Evolutionary conservation across 2,329 filamentous ascomycete genomes (phyloP), one percentile per base, ranked within the genome.

Genomic region (Gliomastix tumulicola): DNA sequence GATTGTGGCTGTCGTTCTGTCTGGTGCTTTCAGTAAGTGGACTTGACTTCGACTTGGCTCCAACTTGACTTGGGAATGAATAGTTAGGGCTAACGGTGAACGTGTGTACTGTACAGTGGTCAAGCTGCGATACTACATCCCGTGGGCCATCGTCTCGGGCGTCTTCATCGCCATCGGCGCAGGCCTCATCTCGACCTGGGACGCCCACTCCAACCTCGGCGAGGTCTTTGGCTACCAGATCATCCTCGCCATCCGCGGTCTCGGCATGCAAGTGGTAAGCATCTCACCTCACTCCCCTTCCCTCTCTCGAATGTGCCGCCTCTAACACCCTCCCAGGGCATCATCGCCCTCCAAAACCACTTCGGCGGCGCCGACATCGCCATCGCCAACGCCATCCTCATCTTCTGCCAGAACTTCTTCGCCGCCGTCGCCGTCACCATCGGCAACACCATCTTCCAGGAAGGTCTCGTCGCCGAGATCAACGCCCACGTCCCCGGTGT

Each of bases 141-240:
- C 44, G 1, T 39, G 39, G 30, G 36, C 30, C 2, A 61, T 63
- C 35, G 44, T 53, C 7, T 63, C 65, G 1, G 45, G 51, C 5
- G 56, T 54, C 1, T 44, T 69, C 25, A 49, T 59, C n/a, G 51
- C 55, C 5, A 36, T 65, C 3, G 59, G 55, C 7, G 47, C 51
- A 15, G 62, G 64, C 0, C 41, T 65, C 9, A 44, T 67, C 6
- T 62, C 60, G 34, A 62, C 57, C 1, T 51, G 66, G 4, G 48
- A 53, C 9, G 44, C 57, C 5, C 41, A 47, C n/a, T 59, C 57
- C 3, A 28, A 44, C 2, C 41, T 49, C 0, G 59, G 49, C 4
- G 49, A 52, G 17, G 70, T 66, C 65, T 63, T 72, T 16, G 67
- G 66, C 4, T 72, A 65, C 41, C 68, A 73, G 49, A 46, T 72